Evolutionary conservation across 108 stramenopile species (phyloP).

Genomic region (Nitzschia palea): DNA sequence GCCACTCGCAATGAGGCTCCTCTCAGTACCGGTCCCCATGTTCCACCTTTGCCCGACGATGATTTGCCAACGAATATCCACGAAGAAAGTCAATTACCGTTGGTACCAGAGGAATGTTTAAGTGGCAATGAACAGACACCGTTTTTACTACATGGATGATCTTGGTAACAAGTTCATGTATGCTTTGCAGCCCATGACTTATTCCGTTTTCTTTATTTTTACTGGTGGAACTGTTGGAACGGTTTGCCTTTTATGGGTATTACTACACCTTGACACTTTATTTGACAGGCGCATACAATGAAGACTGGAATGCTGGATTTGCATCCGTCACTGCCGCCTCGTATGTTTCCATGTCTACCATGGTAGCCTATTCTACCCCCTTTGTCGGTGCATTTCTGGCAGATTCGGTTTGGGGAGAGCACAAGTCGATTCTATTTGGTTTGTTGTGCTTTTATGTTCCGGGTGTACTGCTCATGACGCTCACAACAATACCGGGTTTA

Average conservation of each 20-base stretch:
- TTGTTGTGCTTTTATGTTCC: constrained; percentile 66
- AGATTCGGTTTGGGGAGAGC: constrained; percentile 67
- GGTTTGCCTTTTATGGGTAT: constrained; percentile 74
- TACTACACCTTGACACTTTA: constrained; percentile 70
- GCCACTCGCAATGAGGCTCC: background rate
- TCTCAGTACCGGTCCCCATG: background rate
- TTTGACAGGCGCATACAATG: constrained; percentile 73
- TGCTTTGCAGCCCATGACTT: constrained; percentile 53
- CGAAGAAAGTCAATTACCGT: constrained; percentile 13
- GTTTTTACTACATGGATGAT: constrained; percentile 54
- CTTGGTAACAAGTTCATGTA: constrained; percentile 40
- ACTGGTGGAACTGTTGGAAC: constrained; percentile 67
- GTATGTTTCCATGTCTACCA: constrained; percentile 63
- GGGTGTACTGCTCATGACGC: constrained; percentile 60
- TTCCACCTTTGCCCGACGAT: constrained; percentile 14
- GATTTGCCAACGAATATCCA: constrained; percentile 28
- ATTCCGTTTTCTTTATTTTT: constrained; percentile 61
- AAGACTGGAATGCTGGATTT: constrained; percentile 70
- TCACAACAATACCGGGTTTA: constrained; percentile 63
- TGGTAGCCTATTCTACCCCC: constrained; percentile 80
- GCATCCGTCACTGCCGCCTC: constrained; percentile 53
- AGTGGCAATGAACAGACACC: constrained; percentile 33
- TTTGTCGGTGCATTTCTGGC: constrained; percentile 78
- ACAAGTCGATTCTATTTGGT: constrained; percentile 61
- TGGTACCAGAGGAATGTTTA: constrained; percentile 30